phyloP scores from a whole-genome alignment of 2,329 filamentous ascomycete genomes.

The Spiromastix sp. region DNA sequence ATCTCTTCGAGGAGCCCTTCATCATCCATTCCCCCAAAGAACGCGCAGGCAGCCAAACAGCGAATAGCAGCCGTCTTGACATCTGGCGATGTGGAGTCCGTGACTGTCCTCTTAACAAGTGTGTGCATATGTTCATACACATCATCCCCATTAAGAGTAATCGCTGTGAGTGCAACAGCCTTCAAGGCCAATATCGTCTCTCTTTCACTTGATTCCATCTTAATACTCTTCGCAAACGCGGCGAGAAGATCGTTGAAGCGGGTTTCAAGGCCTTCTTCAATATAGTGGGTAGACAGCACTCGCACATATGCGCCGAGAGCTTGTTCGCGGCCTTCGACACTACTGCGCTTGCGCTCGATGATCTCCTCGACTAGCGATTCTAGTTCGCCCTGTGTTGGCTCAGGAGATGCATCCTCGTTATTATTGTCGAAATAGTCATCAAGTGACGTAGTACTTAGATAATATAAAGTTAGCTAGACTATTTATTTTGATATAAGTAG shows the following conservation, averaged over 20 bases:
- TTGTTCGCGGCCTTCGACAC: constrained; percentile 57
- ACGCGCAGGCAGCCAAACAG: constrained; percentile 58
- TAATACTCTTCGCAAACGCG: constrained; percentile 60
- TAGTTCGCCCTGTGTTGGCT: constrained; percentile 53
- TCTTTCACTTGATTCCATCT: constrained; percentile 54
- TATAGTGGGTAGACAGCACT: constrained; percentile 58
- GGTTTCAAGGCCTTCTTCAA: constrained; percentile 50
- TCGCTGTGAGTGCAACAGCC: constrained; percentile 58
- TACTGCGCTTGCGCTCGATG: constrained; percentile 68
- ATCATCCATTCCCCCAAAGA: constrained; percentile 64
- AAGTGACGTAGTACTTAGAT: constrained; percentile 50
- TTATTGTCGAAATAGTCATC: constrained; percentile 48
- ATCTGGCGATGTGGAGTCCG: constrained; percentile 54
- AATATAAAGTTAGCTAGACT: constrained; percentile 5
- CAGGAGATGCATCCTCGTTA: constrained; percentile 43
- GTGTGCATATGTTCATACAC: constrained; percentile 54
- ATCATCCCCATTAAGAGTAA: constrained; percentile 55
- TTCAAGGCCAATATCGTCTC: constrained; percentile 63
- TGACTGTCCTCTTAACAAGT: constrained; percentile 51
- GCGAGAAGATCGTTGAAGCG: constrained; percentile 52
- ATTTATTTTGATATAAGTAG: background rate
- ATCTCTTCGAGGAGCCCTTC: constrained; percentile 62
- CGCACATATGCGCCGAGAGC: constrained; percentile 52
- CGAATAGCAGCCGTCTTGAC: constrained; percentile 65
- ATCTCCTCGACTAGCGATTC: constrained; percentile 60